Percentiles rank a stretch among this genome's conserved stretches.
These are phyloP conservation scores for Cairneyella variabilis DNA, from an alignment of 495 filamentous ascomycete species.

Conservation along the genomic window DNA sequence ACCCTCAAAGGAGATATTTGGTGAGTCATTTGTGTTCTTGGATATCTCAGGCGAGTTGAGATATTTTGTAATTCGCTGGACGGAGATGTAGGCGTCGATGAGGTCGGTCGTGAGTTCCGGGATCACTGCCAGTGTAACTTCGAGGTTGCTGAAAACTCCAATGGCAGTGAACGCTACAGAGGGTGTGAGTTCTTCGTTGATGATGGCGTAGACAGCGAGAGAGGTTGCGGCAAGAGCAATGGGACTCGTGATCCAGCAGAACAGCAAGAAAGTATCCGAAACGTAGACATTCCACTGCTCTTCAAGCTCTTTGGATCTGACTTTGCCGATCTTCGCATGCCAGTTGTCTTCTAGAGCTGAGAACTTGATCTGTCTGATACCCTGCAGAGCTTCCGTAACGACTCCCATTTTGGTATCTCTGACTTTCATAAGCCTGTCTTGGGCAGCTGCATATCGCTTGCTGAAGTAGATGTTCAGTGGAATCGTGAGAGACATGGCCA, in stretches of 20 bases:
- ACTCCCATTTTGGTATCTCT: conserved; percentile 75
- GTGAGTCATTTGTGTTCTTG: conserved; percentile 49
- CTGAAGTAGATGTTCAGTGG: conserved; percentile 69
- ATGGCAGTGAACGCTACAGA: conserved; percentile 82
- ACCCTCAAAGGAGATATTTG: conserved; percentile 60
- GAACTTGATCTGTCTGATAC: conserved; percentile 87
- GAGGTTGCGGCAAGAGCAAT: conserved; percentile 70
- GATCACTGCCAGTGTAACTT: conserved; percentile 63
- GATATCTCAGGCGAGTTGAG: conserved; percentile 63
- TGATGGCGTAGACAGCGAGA: conserved; percentile 61
- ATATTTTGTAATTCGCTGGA: conserved; percentile 70
- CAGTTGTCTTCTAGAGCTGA: conserved; percentile 77
- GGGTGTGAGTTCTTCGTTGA: conserved; percentile 59
- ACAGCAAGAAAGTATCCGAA: conserved; percentile 22
- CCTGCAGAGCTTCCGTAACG: conserved; percentile 76
- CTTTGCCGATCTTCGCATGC: conserved; percentile 67
- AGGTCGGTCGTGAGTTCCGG: conserved; percentile 69
- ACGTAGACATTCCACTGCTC: conserved; percentile 63
- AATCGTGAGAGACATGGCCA: conserved; percentile 55
- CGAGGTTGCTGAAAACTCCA: conserved; percentile 67
- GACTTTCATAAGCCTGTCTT: conserved; percentile 73
- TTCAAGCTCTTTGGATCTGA: conserved; percentile 61
- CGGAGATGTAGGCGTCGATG: conserved; percentile 69
- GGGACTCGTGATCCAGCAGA: conserved; percentile 70
- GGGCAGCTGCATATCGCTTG: conserved; percentile 60